phyloP scores from a whole-genome alignment of 768 basidiomycete species.

The Multifurca ochricompacta region DNA sequence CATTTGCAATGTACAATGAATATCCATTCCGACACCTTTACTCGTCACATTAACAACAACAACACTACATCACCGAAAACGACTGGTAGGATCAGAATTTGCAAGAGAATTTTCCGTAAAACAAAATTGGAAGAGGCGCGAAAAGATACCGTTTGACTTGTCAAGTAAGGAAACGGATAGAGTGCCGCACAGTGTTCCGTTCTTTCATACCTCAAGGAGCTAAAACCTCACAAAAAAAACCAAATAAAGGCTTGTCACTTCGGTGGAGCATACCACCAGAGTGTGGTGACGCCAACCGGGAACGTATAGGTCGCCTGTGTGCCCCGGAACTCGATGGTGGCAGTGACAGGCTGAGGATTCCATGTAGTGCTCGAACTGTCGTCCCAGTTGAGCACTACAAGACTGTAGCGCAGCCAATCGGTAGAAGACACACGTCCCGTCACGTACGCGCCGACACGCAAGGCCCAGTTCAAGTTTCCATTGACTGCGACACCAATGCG shows the following conservation, averaged over 20 bases:
- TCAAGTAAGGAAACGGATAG: too few species aligned
- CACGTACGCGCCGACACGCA: slow-evolving; percentile 59
- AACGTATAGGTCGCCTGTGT: slow-evolving; percentile 69
- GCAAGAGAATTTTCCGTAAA: too few species aligned
- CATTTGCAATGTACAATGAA: too few species aligned
- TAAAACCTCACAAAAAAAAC: background rate
- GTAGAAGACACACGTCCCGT: slow-evolving; percentile 44
- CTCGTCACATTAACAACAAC: too few species aligned
- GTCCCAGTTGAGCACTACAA: slow-evolving; percentile 70
- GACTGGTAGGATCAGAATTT: too few species aligned
- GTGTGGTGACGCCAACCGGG: slow-evolving; percentile 64
- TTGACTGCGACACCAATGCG: slow-evolving; percentile 58
- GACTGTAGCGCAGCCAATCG: slow-evolving; percentile 58
- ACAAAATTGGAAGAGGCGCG: too few species aligned
- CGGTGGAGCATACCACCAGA: slow-evolving; percentile 39
- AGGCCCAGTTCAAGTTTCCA: slow-evolving; percentile 48
- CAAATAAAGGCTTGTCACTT: background rate
- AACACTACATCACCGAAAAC: too few species aligned
- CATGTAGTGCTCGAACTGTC: slow-evolving; percentile 43
- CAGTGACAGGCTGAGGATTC: slow-evolving; percentile 45
- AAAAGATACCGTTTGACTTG: too few species aligned
- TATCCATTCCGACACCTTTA: too few species aligned
- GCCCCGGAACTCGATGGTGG: slow-evolving; percentile 60
- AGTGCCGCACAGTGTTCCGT: too few species aligned
- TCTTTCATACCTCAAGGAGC: too few species aligned